phyloP scores from a whole-genome alignment of 176 grass and related monocot genomes.

The maize (Zea mays) region DNA sequence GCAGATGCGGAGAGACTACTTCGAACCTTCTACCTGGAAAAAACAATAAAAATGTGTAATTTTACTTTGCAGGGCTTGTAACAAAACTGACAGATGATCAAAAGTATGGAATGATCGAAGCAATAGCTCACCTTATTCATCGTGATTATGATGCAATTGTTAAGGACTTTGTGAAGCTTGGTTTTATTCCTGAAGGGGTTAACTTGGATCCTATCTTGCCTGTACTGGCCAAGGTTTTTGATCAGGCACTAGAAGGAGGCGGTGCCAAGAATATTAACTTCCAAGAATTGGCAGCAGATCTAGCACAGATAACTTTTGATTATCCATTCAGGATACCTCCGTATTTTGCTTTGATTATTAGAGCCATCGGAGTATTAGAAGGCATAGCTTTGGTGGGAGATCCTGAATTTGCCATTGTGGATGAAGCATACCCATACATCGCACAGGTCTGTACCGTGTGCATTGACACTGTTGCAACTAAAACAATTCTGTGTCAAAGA shows the following conservation, averaged over 20 bases:
- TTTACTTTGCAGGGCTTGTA: conserved; percentile 71
- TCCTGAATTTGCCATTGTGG: conserved; percentile 94
- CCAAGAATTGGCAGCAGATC: conserved; percentile 93
- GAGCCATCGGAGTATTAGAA: conserved; percentile 96
- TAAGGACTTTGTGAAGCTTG: conserved; percentile 96
- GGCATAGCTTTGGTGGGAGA: conserved; percentile 98
- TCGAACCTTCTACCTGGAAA: not conserved
- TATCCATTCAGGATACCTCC: conserved; percentile 97
- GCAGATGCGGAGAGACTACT: no score
- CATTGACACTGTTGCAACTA: no score
- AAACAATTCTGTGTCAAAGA: no score
- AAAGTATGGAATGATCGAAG: conserved; percentile 99
- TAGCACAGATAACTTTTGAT: conserved; percentile 99
- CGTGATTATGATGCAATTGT: conserved; percentile 96
- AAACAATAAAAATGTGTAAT: not conserved
- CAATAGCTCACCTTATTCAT: conserved; percentile 98
- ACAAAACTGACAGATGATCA: conserved; percentile 94
- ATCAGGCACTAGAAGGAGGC: conserved; percentile 97
- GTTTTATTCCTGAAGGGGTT: conserved; percentile 87
- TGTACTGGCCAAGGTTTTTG: conserved; percentile 95
- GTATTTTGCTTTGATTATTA: conserved; percentile 97
- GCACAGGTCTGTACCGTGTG: conserved; percentile 54
- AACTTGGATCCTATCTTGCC: conserved; percentile 88
- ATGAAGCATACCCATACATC: conserved; percentile 99
- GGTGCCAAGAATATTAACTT: conserved; percentile 99